Percentiles rank a stretch among this genome's conserved stretches.
phyloP scores from a whole-genome alignment of 176 grass and related monocot genomes.

The Avena insularis region DNA sequence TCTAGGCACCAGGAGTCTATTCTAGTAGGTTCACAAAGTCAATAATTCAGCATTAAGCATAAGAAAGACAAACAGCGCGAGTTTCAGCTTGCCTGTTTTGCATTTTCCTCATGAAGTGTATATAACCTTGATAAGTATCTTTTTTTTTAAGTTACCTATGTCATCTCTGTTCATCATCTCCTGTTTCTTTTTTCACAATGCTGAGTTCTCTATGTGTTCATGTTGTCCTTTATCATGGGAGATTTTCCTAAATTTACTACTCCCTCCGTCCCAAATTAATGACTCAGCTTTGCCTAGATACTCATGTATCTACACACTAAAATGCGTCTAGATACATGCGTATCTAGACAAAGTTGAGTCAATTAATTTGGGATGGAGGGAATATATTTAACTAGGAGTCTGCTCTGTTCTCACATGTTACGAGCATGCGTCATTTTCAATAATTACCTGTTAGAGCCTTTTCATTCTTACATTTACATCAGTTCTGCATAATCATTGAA shows the following conservation, averaged over 20 bases:
- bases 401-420: conserved; percentile 22
- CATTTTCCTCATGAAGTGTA: background rate
- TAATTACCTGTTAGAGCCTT: background rate
- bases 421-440: background rate
- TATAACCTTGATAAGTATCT: background rate
- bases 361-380: too few relatives aligned
- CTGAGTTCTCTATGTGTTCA: conserved; percentile 9
- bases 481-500: conserved; percentile 29
- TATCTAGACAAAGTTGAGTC: too few relatives aligned
- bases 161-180: background rate
- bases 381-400: background rate
- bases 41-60: background rate
- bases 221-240: conserved; percentile 4
- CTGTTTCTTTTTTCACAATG: conserved; percentile 8
- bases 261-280: too few relatives aligned
- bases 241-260: conserved; percentile 8
- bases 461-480: background rate
- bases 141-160: background rate
- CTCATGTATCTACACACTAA: too few relatives aligned
- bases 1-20: background rate
- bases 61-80: background rate
- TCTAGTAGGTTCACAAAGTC: conserved; percentile 8
- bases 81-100: conserved; percentile 9
- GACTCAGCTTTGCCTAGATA: too few relatives aligned
- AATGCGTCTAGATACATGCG: too few relatives aligned